Conservation (phyloP, 108 stramenopile genomes). For the Fistulifera pelliculosa region DNA sequence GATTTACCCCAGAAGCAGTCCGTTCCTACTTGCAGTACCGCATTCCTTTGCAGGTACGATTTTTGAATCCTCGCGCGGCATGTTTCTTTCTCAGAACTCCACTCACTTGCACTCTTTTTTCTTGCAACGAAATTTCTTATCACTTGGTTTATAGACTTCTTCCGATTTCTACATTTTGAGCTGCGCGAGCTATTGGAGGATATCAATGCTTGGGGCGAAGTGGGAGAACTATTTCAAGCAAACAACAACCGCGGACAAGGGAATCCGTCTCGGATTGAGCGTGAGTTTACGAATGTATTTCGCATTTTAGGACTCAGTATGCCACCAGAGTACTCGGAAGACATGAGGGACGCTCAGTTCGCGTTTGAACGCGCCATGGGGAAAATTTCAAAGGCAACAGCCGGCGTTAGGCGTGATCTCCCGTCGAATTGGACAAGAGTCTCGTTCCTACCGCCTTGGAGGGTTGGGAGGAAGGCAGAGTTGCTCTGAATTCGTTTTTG, state of each 20-base stretch:
- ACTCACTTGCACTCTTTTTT: conserved; percentile 3
- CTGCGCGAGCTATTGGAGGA: conserved; percentile 52
- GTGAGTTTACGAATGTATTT: conserved; percentile 79
- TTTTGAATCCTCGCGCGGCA: neutral
- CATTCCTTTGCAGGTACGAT: conserved; percentile 27
- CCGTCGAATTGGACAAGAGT: conserved; percentile 56
- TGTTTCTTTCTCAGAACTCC: neutral
- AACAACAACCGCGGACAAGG: conserved; percentile 55
- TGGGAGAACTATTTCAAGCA: conserved; percentile 47
- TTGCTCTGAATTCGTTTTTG: conserved; percentile 74
- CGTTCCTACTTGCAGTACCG: conserved; percentile 69
- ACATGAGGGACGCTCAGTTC: conserved; percentile 71
- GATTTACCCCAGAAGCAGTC: conserved; percentile 69
- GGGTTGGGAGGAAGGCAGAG: conserved; percentile 79
- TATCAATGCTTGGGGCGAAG: conserved; percentile 56
- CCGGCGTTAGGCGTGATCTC: conserved; percentile 60
- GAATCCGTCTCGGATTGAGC: conserved; percentile 59
- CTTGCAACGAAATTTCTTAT: too few relatives aligned
- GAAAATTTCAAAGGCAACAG: conserved; percentile 46
- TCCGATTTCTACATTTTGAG: conserved; percentile 79
- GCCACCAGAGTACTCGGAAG: conserved; percentile 75
- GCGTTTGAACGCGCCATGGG: conserved; percentile 58
- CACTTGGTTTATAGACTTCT: conserved; percentile 31
- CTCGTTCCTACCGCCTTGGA: conserved; percentile 29
- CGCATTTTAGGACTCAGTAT: conserved; percentile 61